A percentile compares a stretch with the other conserved stretches of the same genome.
These are phyloP conservation scores for Aspergillus uvarum DNA, from an alignment of 2,329 filamentous ascomycete genomes.

Conservation along the genomic window DNA sequence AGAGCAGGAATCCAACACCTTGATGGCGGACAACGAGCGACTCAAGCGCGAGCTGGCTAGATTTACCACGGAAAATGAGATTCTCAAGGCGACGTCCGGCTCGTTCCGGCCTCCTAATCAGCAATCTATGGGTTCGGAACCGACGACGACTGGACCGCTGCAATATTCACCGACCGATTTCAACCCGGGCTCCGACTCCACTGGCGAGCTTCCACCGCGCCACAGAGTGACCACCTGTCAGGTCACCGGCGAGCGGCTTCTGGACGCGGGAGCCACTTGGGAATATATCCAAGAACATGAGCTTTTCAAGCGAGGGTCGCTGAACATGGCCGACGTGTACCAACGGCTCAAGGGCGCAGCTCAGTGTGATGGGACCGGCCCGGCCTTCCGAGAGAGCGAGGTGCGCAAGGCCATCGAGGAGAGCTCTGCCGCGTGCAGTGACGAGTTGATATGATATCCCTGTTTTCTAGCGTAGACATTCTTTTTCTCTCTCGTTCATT, in stretches of 20 bases:
- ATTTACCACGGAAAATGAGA: slow-evolving; percentile 86
- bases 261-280: slow-evolving; percentile 80
- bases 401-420: slow-evolving; percentile 74
- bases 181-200: slow-evolving; percentile 62
- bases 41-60: slow-evolving; percentile 81
- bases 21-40: slow-evolving; percentile 80
- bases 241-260: slow-evolving; percentile 64
- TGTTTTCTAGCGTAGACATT: background rate
- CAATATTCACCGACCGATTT: slow-evolving; percentile 71
- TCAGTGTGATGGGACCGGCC: slow-evolving; percentile 81
- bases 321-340: slow-evolving; percentile 80
- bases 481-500: background rate
- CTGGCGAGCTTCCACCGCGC: slow-evolving; percentile 48
- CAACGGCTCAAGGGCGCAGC: slow-evolving; percentile 73
- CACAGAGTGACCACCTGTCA: slow-evolving; percentile 68
- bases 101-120: slow-evolving; percentile 35
- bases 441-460: slow-evolving; percentile 65
- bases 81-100: slow-evolving; percentile 74
- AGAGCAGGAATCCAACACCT: slow-evolving; percentile 69
- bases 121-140: slow-evolving; percentile 37
- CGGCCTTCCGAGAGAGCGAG: slow-evolving; percentile 77
- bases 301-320: slow-evolving; percentile 70
- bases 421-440: slow-evolving; percentile 72
- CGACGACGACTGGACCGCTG: slow-evolving; percentile 65
- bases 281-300: slow-evolving; percentile 82